Conservation (phyloP, 2,329 filamentous ascomycete genomes). For the Ophiostoma angusticollis region DNA sequence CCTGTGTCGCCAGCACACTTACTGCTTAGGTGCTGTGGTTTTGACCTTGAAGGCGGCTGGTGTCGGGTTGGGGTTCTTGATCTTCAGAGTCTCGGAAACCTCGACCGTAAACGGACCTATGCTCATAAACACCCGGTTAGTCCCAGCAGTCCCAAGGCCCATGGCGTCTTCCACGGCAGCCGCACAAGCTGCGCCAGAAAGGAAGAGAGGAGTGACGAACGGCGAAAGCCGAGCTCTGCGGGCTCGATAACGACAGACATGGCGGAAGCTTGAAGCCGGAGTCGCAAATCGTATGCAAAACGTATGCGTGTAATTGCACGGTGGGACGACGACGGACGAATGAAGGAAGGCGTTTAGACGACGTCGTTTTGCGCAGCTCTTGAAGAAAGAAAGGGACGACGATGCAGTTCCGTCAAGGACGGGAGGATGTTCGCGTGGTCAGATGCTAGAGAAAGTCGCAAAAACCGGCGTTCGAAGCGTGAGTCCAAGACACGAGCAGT, state of each 20-base stretch:
- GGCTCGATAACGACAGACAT: slow-evolving; percentile 97
- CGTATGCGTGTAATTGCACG: not conserved
- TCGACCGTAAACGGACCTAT: slow-evolving; percentile 55
- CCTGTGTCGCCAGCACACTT: slow-evolving; percentile 27
- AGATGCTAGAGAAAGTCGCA: too few relatives aligned
- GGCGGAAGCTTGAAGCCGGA: slow-evolving; percentile 21
- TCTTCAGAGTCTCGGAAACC: slow-evolving; percentile 50
- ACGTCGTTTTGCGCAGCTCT: not conserved
- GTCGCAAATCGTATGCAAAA: not conserved
- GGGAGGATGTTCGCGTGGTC: too few relatives aligned
- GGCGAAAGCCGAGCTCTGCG: slow-evolving; percentile 80
- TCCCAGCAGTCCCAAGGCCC: not conserved
- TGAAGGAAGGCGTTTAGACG: too few relatives aligned
- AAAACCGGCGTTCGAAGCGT: too few relatives aligned
- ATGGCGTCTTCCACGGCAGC: too few relatives aligned
- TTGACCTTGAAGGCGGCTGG: slow-evolving; percentile 78
- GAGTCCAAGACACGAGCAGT: too few relatives aligned
- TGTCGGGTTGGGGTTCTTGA: slow-evolving; percentile 49
- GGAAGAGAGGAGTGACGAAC: slow-evolving; percentile 48
- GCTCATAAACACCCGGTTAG: not conserved
- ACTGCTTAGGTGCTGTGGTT: slow-evolving; percentile 98
- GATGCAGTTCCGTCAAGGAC: too few relatives aligned
- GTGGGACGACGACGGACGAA: not conserved
- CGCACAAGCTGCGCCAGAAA: too few relatives aligned
- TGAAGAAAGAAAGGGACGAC: not conserved